These are phyloP conservation scores for Mucor circinelloides DNA, from an alignment of 371 early-diverging fungal genomes.

Conservation along the genomic window DNA sequence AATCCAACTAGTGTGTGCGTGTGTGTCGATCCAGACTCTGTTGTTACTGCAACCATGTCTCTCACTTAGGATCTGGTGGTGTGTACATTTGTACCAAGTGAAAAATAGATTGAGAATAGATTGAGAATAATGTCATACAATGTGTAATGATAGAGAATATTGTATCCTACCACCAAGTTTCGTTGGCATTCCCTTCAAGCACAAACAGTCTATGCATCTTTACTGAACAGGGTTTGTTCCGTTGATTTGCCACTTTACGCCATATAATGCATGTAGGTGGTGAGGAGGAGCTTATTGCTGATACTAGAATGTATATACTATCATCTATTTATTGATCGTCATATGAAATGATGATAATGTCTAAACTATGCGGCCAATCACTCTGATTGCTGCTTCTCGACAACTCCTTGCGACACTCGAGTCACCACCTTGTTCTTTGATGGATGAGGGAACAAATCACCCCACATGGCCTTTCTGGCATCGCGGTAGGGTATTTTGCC, in stretches of 20 bases:
- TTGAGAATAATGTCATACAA: not conserved
- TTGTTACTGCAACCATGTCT: not conserved
- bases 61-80: not conserved
- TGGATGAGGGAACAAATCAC: slow-evolving; percentile 80
- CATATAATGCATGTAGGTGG: too few species aligned
- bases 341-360: not conserved
- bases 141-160: not conserved
- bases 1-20: not conserved
- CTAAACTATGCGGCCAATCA: not conserved
- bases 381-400: not conserved
- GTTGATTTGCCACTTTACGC: too few species aligned
- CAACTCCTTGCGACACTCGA: slow-evolving; percentile 19
- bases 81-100: not conserved
- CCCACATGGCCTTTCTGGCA: slow-evolving; percentile 81
- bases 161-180: not conserved
- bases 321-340: too few species aligned
- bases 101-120: not conserved
- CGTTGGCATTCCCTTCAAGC: too few species aligned
- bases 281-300: not conserved
- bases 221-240: too few species aligned
- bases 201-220: not conserved
- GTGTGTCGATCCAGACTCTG: too few species aligned
- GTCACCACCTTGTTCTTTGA: slow-evolving; percentile 60
- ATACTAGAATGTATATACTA: too few species aligned
- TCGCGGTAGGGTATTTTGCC: slow-evolving; percentile 77